Evolutionary conservation across 1,284 basidiomycete species (phyloP), one percentile per base, ranked within the genome.

Genomic region (Takashimella koratensis): DNA sequence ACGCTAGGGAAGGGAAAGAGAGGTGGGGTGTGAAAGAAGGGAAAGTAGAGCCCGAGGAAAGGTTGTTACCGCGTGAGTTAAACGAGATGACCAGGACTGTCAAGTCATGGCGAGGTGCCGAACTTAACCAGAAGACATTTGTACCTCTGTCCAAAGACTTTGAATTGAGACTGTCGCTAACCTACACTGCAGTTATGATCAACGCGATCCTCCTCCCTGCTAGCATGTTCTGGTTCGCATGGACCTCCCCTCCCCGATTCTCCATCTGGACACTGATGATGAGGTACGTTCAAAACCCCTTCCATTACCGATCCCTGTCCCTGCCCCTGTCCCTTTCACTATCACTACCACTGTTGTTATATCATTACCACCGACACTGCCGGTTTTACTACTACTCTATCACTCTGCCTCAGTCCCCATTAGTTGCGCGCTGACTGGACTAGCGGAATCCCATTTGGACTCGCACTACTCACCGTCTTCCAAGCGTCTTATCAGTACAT

Each of bases 201-300:
- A 49, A 50, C 25, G 47, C 49, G 10, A 49, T 56, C 25, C 47
- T 62, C 36, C 56, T 66, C 30, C 64, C 64, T 5, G 54, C 51
- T 2, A 57, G 62, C 8, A 43, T 66, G 27, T 66, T 64, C 49
- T 64, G 64, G 64, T 59, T 64, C 45, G 64, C 62, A 3, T 66
- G 64, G 63, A 64, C 64, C 2, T 66, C 64, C 5, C 51, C 51
- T 3, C 26, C 56, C 1, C 21, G 57, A 5, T 62, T 56, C 49
- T 55, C 27, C 39, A 49, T 59, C 23, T 66, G 64, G 64, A 23
- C 58, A 30, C 53, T 59, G 3, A 60, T 66, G 53, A 62, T 66
- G 55, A 60, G 60, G 60, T 63, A 39, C 24, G 53, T 47, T 2
- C 4, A 8, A 2, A 19, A 22, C 19, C 40, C 8, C n/a, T n/a